Conservation (phyloP, 352 stramenopile species). For the Globisporangium spinosum region DNA sequence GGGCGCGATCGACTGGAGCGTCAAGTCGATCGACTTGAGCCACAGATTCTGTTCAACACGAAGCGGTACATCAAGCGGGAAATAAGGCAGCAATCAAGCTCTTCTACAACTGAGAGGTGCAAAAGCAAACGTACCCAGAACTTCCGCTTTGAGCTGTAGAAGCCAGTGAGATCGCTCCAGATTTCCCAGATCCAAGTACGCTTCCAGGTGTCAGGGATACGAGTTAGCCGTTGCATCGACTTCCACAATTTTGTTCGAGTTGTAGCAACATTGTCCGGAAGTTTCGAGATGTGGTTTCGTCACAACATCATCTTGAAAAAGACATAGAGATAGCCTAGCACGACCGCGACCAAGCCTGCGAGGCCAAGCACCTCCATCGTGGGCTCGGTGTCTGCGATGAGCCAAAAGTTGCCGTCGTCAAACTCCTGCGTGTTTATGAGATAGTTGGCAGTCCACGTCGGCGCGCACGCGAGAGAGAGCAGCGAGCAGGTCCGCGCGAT, state of each 20-base stretch:
- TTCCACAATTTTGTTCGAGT: too few relatives aligned
- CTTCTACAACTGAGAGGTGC: too few relatives aligned
- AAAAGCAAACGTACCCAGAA: neutral
- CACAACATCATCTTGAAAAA: constrained; percentile 19
- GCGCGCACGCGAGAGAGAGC: neutral
- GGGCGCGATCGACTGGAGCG: constrained; percentile 22
- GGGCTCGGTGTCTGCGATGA: constrained; percentile 11
- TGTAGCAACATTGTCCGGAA: too few relatives aligned
- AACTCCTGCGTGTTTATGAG: neutral
- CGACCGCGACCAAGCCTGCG: neutral
- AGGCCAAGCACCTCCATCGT: neutral
- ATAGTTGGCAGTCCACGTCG: neutral
- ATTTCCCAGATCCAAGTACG: too few relatives aligned
- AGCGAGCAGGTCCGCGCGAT: neutral
- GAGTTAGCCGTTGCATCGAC: too few relatives aligned
- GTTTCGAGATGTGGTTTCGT: neutral
- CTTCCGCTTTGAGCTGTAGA: neutral
- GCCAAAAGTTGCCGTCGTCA: neutral
- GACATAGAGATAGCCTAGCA: neutral
- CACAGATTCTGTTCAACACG: constrained; percentile 21
- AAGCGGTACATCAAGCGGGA: too few relatives aligned
- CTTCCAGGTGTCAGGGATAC: too few relatives aligned
- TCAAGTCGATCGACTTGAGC: constrained; percentile 24
- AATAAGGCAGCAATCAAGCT: too few relatives aligned
- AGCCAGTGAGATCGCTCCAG: neutral